phyloP scores from a whole-genome alignment of 1,139 yeast genomes.

The Scheffersomyces quercinus region DNA sequence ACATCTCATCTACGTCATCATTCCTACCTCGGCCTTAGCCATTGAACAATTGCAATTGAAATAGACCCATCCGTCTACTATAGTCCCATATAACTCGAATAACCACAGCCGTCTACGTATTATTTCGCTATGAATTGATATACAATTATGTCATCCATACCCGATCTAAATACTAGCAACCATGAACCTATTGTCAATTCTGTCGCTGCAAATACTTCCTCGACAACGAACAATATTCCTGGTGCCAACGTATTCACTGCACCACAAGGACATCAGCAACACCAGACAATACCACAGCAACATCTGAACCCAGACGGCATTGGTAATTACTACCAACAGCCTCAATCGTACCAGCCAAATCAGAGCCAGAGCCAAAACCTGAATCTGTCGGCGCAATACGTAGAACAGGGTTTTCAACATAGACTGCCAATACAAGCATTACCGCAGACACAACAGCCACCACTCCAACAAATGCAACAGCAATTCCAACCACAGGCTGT shows the following conservation, averaged over 20 bases:
- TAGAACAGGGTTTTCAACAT: neutral
- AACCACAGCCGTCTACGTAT: no score
- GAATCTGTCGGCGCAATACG: neutral
- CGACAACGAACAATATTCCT: neutral
- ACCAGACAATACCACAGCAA: no score
- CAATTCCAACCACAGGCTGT: neutral
- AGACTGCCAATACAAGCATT: neutral
- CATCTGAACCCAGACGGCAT: no score
- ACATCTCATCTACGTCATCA: no score
- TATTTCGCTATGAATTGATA: neutral
- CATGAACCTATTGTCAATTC: neutral
- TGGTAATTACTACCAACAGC: neutral
- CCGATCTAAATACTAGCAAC: neutral
- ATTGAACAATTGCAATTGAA: no score
- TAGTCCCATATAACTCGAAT: no score
- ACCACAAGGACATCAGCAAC: neutral
- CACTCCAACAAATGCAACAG: neutral
- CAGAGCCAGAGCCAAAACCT: no score
- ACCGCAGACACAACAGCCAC: neutral
- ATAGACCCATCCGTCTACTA: no score
- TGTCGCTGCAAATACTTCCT: no score
- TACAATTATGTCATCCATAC: constrained; percentile 1
- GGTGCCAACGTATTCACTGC: neutral
- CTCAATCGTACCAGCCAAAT: neutral
- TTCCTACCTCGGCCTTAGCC: no score